Conservation (phyloP, 768 basidiomycete species). For the Rhizopogon vinicolor region DNA sequence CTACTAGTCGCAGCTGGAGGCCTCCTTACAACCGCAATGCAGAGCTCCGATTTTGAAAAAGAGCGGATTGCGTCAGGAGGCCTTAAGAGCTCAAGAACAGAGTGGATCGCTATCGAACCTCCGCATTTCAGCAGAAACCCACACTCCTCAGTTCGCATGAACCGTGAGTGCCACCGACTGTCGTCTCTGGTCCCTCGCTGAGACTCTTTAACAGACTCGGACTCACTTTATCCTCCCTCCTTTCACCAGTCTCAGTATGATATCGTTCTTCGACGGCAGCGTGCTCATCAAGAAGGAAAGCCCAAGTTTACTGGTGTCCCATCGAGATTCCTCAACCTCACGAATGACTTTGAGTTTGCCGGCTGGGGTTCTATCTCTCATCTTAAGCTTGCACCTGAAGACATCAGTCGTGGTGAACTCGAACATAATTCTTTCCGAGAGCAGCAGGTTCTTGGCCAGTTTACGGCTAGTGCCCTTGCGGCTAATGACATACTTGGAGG, state of each 20-base stretch:
- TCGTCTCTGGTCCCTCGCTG: not conserved
- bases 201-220: not conserved
- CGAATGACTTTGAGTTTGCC: conserved; percentile 66
- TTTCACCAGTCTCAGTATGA: conserved; percentile 48
- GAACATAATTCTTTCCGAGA: conserved; percentile 24
- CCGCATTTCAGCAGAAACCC: not conserved
- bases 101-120: not conserved
- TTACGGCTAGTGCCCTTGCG: conserved; percentile 60
- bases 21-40: too few species aligned
- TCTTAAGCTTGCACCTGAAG: conserved; percentile 40
- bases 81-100: too few species aligned
- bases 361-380: conserved; percentile 59
- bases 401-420: conserved; percentile 31
- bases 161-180: not conserved
- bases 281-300: conserved; percentile 40
- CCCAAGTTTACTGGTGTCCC: conserved; percentile 37
- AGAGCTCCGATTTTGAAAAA: too few species aligned
- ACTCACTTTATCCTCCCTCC: conserved; percentile 29
- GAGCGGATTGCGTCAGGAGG: not conserved
- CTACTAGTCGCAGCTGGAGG: too few species aligned
- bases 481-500: conserved; percentile 66
- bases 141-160: not conserved
- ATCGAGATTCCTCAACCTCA: conserved; percentile 58
- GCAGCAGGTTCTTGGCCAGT: conserved; percentile 52
- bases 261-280: conserved; percentile 57